Conservation (phyloP, 257 asterid species). For the Salvia rosmarinus region DNA sequence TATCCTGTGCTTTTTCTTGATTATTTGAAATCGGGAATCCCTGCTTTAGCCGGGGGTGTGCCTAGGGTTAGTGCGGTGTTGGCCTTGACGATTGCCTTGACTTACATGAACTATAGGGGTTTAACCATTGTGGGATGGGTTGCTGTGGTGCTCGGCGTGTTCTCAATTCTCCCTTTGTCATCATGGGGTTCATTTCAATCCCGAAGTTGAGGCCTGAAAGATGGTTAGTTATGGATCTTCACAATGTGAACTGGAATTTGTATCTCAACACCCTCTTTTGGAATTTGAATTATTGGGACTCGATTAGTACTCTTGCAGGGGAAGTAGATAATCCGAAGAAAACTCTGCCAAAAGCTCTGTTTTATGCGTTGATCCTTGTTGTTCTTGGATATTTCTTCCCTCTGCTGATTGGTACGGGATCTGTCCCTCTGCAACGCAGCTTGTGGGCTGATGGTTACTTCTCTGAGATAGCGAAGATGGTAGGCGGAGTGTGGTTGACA, state of each 20-base stretch:
- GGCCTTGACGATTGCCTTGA: slow-evolving; percentile 46
- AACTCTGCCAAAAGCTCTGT: slow-evolving; percentile 62
- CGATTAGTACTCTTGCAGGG: slow-evolving; percentile 65
- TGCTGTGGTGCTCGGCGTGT: slow-evolving; percentile 55
- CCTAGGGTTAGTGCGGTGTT: slow-evolving; percentile 50
- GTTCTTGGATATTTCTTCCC: slow-evolving; percentile 62
- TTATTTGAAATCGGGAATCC: slow-evolving; percentile 58
- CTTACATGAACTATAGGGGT: slow-evolving; percentile 64
- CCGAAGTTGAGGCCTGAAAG: slow-evolving; percentile 49
- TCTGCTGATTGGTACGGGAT: slow-evolving; percentile 52
- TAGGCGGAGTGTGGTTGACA: slow-evolving; percentile 62
- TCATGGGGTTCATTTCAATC: slow-evolving; percentile 61
- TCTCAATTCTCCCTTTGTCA: slow-evolving; percentile 60
- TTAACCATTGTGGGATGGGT: slow-evolving; percentile 66
- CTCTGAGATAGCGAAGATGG: slow-evolving; percentile 49
- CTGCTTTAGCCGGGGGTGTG: slow-evolving; percentile 53
- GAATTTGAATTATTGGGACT: slow-evolving; percentile 66
- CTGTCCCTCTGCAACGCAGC: slow-evolving; percentile 50
- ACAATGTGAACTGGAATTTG: slow-evolving; percentile 55
- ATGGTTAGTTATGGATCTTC: slow-evolving; percentile 54
- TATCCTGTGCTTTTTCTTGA: slow-evolving; percentile 60
- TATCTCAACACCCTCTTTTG: slow-evolving; percentile 60
- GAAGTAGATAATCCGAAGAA: slow-evolving; percentile 60
- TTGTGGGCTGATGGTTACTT: slow-evolving; percentile 61
- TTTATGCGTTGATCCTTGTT: slow-evolving; percentile 55